Base-by-base conservation (phyloP, 1,284 basidiomycete genomes). In the Heterobasidion parviporum region DNA sequence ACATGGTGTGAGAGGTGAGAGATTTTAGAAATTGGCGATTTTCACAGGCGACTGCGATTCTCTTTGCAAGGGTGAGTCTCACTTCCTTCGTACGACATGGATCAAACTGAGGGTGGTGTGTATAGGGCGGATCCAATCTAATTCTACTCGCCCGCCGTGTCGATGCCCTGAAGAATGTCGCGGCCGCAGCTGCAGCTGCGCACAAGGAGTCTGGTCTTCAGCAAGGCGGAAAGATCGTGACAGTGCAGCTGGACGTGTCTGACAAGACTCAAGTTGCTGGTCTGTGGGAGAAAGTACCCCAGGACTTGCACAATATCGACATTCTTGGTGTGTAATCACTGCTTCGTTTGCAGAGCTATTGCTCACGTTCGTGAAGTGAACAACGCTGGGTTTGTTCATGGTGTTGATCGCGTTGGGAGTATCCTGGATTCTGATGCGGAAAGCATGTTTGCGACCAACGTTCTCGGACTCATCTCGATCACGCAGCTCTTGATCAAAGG, bases 391-490 rank as follows among this genome's bases (percentile, higher is more conserved):
- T 90, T 86, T 60, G 94, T 95, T 6, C 75, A 86, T 44, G 94
- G 94, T 16, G 73, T 85, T 8, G 94, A 95, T 59, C 81, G 82
- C 54, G 83, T 95, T 15, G 94, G 94, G 8, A 80, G 86, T 58
- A 88, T 97, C 64, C 72, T 80, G 2, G 78, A 87, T 18, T 76
- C 77, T 41, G 92, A 94, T 63, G 77, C 93, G 62, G 88, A 92
- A 62, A 75, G 80, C 57, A 98, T 99, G 94, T 91, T 98, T 69
- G 72, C 85, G 33, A 97, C 94, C 50, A 99, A 99, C 69, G 94
- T 97, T 52, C 77, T 91, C 59, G 94, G 93, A 8, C 79, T 97
- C 50, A 93, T 97, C 62, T 78, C 86, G 16, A 73, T 95, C 63
- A 92, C 89, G 8, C 91, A 94, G 64, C 71, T 89, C 6, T 72